Conservation (phyloP, 805 yeast genomes). For the Pichia rugopelliculosa region DNA sequence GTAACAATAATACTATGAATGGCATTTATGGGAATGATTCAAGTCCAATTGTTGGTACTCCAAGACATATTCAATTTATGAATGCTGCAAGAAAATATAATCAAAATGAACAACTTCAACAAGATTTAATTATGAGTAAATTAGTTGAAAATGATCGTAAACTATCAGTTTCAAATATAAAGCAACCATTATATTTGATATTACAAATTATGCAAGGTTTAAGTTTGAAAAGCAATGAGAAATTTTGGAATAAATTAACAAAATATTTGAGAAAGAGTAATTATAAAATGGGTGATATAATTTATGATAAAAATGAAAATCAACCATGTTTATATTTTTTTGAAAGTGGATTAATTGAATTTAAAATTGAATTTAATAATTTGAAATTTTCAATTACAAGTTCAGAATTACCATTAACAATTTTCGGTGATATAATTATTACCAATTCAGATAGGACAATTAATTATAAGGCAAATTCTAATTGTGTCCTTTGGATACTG, state of each 20-base stretch:
- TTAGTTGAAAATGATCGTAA: slow-evolving; percentile 7
- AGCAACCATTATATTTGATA: slow-evolving; percentile 51
- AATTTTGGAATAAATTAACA: slow-evolving; percentile 59
- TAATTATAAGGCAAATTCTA: slow-evolving; percentile 37
- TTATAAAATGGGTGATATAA: slow-evolving; percentile 27
- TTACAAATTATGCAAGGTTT: slow-evolving; percentile 59
- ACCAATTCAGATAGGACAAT: slow-evolving; percentile 33
- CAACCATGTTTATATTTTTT: slow-evolving; percentile 49
- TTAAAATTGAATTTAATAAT: slow-evolving; percentile 36
- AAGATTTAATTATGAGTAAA: slow-evolving; percentile 22
- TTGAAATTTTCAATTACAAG: slow-evolving; percentile 23
- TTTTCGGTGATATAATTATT: slow-evolving; percentile 55
- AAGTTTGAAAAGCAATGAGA: slow-evolving; percentile 36
- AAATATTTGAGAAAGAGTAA: slow-evolving; percentile 41
- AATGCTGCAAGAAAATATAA: slow-evolving; percentile 42
- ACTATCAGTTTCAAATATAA: slow-evolving; percentile 9
- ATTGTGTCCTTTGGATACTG: slow-evolving; percentile 64
- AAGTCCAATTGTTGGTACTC: slow-evolving; percentile 35
- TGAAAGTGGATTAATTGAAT: slow-evolving; percentile 47
- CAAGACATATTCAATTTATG: slow-evolving; percentile 44
- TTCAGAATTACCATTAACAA: slow-evolving; percentile 59
- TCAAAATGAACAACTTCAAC: slow-evolving; percentile 26
- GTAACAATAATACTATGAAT: slow-evolving; percentile 1
- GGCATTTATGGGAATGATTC: not conserved
- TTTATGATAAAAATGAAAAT: slow-evolving; percentile 40